A percentile compares a stretch with the other conserved stretches of the same genome.
phyloP scores from a whole-genome alignment of 1,139 yeast genomes.

The Yamadazyma atmosphaerica region DNA sequence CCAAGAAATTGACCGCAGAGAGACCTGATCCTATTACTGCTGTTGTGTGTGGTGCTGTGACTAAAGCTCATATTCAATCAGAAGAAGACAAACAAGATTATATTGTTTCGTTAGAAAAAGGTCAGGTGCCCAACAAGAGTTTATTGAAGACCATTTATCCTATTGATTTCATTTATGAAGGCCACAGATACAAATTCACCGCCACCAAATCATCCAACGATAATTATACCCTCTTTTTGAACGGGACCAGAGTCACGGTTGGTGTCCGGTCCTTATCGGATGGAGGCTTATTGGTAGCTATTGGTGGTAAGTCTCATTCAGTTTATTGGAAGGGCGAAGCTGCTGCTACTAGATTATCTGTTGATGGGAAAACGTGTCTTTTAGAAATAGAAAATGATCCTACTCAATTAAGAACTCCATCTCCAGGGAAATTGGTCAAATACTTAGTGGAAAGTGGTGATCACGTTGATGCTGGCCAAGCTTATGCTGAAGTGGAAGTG shows the following conservation, averaged over 20 bases:
- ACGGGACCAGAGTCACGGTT: conserved; percentile 87
- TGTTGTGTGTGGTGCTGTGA: conserved; percentile 95
- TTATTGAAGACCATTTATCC: conserved; percentile 85
- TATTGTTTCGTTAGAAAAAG: conserved; percentile 77
- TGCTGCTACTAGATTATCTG: conserved; percentile 92
- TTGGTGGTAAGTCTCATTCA: conserved; percentile 92
- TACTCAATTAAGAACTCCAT: conserved; percentile 96
- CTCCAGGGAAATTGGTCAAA: conserved; percentile 96
- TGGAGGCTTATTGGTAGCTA: conserved; percentile 86
- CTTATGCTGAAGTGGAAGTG: conserved; percentile 97
- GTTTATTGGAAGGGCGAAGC: conserved; percentile 98
- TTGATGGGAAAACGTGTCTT: conserved; percentile 91
- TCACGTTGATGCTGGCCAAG: conserved; percentile 86
- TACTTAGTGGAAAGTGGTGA: conserved; percentile 95
- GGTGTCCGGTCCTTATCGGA: conserved; percentile 87
- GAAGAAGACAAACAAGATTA: conserved; percentile 72
- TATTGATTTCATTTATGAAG: conserved; percentile 93
- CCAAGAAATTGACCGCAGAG: conserved; percentile 92
- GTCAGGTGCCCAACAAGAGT: conserved; percentile 88
- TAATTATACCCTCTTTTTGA: conserved; percentile 82
- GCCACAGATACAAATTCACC: conserved; percentile 88
- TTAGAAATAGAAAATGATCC: conserved; percentile 96
- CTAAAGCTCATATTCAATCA: conserved; percentile 84
- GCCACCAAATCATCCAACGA: conserved; percentile 90
- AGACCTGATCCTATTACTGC: conserved; percentile 92